A percentile compares a stretch with the other conserved stretches of the same genome.
These are phyloP conservation scores for Clavulina sp. DNA, from an alignment of 768 basidiomycete genomes.

Conservation along the genomic window DNA sequence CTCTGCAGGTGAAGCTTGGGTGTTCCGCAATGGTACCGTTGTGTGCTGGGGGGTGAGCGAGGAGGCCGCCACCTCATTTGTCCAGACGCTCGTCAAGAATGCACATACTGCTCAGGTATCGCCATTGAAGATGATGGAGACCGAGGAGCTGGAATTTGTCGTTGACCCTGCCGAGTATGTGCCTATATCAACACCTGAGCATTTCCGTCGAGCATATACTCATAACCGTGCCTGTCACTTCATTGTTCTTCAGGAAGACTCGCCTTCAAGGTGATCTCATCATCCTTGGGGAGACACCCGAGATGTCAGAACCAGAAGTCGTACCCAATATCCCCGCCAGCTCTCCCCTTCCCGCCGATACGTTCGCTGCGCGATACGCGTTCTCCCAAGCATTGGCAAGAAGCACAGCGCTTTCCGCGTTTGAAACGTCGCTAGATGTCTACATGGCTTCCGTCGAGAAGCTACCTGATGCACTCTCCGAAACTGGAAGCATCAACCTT, in stretches of 20 bases:
- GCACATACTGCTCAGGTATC: conserved; percentile 42
- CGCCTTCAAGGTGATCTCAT: conserved; percentile 84
- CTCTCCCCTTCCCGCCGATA: conserved; percentile 40
- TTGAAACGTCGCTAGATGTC: conserved; percentile 70
- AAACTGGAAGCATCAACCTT: conserved; percentile 72
- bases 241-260: conserved; percentile 37
- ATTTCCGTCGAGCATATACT: not conserved
- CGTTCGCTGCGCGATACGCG: conserved; percentile 73
- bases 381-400: conserved; percentile 83
- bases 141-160: conserved; percentile 85
- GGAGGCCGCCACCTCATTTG: conserved; percentile 51
- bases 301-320: conserved; percentile 23
- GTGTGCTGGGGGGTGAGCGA: conserved; percentile 83
- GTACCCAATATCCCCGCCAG: not conserved
- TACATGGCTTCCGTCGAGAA: conserved; percentile 71
- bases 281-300: conserved; percentile 56
- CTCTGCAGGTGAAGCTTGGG: conserved; percentile 64
- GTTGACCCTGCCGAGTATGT: conserved; percentile 76
- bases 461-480: conserved; percentile 56
- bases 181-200: not conserved
- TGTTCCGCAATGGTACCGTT: conserved; percentile 75
- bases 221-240: conserved; percentile 5
- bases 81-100: conserved; percentile 34
- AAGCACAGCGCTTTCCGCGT: conserved; percentile 68
- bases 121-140: conserved; percentile 50